These are phyloP conservation scores for Globisporangium emineosum DNA, from an alignment of 352 stramenopile genomes.

Conservation along the genomic window DNA sequence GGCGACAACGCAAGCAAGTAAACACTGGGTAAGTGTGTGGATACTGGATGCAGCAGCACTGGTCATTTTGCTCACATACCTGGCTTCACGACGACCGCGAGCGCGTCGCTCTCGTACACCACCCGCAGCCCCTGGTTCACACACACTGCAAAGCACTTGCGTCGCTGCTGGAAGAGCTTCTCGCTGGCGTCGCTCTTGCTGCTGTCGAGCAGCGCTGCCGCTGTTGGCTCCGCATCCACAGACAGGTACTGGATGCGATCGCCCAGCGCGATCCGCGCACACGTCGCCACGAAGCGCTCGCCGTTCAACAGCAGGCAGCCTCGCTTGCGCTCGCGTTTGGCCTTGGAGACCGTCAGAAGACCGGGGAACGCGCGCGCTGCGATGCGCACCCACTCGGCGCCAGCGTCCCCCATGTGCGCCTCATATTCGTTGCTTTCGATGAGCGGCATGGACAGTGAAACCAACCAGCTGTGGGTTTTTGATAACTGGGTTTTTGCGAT, in stretches of 20 bases:
- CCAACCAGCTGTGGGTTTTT: too few species aligned
- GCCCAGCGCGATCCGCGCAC: constrained; percentile 22
- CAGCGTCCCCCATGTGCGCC: background rate
- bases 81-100: constrained; percentile 59
- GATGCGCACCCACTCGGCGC: constrained; percentile 43
- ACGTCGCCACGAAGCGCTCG: constrained; percentile 28
- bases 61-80: constrained; percentile 10
- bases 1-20: background rate
- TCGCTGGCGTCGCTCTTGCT: background rate
- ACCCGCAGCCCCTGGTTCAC: constrained; percentile 49
- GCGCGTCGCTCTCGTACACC: constrained; percentile 41
- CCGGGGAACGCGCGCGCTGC: constrained; percentile 43
- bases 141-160: constrained; percentile 38
- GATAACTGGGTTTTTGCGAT: too few species aligned
- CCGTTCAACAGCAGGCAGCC: constrained; percentile 42
- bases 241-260: constrained; percentile 32
- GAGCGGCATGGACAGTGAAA: background rate
- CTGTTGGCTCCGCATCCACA: background rate
- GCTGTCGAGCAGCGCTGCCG: background rate
- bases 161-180: constrained; percentile 1
- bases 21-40: background rate
- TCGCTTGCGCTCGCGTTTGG: constrained; percentile 52
- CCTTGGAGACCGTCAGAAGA: constrained; percentile 58
- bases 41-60: background rate
- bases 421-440: constrained; percentile 10